These are phyloP conservation scores for Trichoderma atrobrunneum DNA, from an alignment of 2,329 filamentous ascomycete genomes.

Conservation along the genomic window DNA sequence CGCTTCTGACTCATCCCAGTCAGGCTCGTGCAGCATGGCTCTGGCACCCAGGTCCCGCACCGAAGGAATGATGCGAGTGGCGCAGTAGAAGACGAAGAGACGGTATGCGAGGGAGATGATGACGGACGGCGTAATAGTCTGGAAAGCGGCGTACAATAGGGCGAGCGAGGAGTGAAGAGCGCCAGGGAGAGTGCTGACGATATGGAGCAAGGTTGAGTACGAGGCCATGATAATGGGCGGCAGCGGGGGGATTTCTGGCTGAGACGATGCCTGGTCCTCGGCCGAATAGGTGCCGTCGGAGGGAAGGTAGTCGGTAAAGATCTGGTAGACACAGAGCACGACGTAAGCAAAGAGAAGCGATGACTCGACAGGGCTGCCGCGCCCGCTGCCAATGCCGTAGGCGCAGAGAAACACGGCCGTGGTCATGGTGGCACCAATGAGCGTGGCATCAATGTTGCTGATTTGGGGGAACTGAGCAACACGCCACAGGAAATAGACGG, in stretches of 20 bases:
- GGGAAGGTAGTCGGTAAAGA: slow-evolving; percentile 96
- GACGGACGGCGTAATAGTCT: slow-evolving; percentile 92
- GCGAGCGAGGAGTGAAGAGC: slow-evolving; percentile 80
- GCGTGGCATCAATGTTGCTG: slow-evolving; percentile 83
- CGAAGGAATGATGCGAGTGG: slow-evolving; percentile 91
- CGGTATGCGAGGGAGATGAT: slow-evolving; percentile 94
- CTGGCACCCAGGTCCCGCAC: slow-evolving; percentile 82
- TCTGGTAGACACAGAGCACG: slow-evolving; percentile 98
- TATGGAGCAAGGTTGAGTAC: slow-evolving; percentile 85
- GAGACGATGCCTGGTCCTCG: slow-evolving; percentile 49
- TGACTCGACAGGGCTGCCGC: slow-evolving; percentile 92
- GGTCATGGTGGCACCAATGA: slow-evolving; percentile 90
- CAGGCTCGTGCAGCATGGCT: slow-evolving; percentile 79
- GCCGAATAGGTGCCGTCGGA: slow-evolving; percentile 61
- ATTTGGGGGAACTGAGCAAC: slow-evolving; percentile 92
- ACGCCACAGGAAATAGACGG: slow-evolving; percentile 94
- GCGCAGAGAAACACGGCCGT: slow-evolving; percentile 89
- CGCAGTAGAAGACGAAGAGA: slow-evolving; percentile 91
- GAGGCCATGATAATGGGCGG: slow-evolving; percentile 98
- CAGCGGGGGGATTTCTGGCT: slow-evolving; percentile 92
- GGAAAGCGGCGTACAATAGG: slow-evolving; percentile 86
- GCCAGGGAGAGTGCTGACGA: slow-evolving; percentile 77
- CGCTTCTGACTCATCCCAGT: slow-evolving; percentile 79
- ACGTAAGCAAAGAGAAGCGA: slow-evolving; percentile 95
- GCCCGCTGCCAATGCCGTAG: slow-evolving; percentile 89